Evolutionary conservation across 768 basidiomycete genomes (phyloP).

Genomic region (Trametes gibbosa): DNA sequence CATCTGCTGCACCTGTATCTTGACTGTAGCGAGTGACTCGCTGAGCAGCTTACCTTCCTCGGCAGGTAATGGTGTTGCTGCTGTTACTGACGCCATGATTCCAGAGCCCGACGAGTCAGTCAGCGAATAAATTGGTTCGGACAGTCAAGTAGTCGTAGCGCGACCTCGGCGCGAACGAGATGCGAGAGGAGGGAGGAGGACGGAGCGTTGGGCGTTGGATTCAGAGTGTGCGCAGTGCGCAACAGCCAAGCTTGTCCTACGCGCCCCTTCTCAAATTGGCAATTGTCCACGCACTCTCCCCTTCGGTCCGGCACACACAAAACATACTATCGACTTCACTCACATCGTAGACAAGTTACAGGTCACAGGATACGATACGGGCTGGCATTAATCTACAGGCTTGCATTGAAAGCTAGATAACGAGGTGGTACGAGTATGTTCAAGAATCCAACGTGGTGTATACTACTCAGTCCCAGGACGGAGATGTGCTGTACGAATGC

Average conservation of each 20-base stretch:
- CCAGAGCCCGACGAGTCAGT: background rate
- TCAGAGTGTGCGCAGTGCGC: constrained; percentile 2
- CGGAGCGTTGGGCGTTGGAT: background rate
- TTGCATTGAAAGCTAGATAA: constrained; percentile 21
- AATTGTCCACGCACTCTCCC: constrained; percentile 1
- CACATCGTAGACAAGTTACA: background rate
- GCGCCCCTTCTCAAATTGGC: constrained; percentile 9
- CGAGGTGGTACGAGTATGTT: constrained; percentile 15
- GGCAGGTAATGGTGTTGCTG: constrained; percentile 31
- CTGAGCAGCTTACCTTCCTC: constrained; percentile 85
- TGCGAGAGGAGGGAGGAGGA: background rate
- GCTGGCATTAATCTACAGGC: constrained; percentile 19
- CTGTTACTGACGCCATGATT: constrained; percentile 17
- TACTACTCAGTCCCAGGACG: constrained; percentile 47
- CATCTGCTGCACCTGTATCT: constrained; percentile 93
- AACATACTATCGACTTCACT: background rate
- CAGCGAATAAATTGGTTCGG: background rate
- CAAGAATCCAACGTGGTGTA: constrained; percentile 20
- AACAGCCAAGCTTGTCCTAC: constrained; percentile 4
- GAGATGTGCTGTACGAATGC: constrained; percentile 46
- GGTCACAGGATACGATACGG: constrained; percentile 7
- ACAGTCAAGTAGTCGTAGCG: background rate
- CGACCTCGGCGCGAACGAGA: background rate
- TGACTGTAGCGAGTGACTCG: constrained; percentile 82
- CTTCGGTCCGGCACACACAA: background rate